These are phyloP conservation scores for Salix dunnii DNA, from an alignment of 345 rosid genomes.

Conservation along the genomic window DNA sequence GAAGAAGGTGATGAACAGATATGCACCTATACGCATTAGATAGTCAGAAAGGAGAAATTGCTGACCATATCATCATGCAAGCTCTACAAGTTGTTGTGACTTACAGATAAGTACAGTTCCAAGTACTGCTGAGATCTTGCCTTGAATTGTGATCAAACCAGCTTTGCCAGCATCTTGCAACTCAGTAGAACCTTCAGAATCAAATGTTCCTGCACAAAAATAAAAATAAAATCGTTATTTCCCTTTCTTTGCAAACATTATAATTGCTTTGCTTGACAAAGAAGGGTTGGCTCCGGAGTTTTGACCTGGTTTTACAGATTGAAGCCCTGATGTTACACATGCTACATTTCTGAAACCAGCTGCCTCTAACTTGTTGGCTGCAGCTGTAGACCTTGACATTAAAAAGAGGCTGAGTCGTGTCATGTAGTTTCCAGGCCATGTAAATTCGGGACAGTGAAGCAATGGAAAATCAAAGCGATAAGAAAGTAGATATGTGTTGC, in stretches of 20 bases:
- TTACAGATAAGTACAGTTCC: constrained; percentile 91
- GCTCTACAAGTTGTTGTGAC: constrained; percentile 13
- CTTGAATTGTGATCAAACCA: constrained; percentile 81
- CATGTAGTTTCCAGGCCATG: constrained; percentile 6
- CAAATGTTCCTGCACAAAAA: constrained; percentile 60
- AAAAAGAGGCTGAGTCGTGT: constrained; percentile 15
- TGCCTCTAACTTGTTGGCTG: constrained; percentile 67
- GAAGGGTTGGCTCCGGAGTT: neutral
- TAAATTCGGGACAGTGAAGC: neutral
- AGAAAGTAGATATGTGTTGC: neutral
- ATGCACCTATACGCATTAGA: constrained; percentile 60
- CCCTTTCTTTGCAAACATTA: neutral
- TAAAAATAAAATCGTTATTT: neutral
- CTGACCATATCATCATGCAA: neutral
- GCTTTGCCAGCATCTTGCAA: constrained; percentile 89
- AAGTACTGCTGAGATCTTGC: constrained; percentile 84
- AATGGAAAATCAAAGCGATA: neutral
- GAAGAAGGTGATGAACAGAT: constrained; percentile 72
- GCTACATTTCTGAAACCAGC: constrained; percentile 73
- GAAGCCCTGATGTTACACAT: constrained; percentile 86
- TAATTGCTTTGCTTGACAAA: neutral
- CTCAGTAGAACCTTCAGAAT: constrained; percentile 63
- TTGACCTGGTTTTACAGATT: constrained; percentile 77
- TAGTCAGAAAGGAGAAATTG: neutral
- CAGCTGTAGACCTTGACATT: constrained; percentile 72